Conservation (phyloP, 2,329 filamentous ascomycete species). For the Penicillium sp. region DNA sequence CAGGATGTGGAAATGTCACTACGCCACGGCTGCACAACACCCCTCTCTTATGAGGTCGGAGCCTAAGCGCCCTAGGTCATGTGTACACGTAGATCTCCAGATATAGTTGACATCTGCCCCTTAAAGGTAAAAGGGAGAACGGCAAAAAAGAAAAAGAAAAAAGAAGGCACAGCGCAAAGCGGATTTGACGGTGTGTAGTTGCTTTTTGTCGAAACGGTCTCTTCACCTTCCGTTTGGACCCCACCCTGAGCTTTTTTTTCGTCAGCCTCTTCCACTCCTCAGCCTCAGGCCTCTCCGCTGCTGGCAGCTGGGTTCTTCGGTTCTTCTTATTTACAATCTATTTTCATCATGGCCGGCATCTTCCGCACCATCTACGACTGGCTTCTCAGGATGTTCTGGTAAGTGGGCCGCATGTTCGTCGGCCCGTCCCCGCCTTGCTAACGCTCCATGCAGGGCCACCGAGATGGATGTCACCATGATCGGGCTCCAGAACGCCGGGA, state of each 20-base stretch:
- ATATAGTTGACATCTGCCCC: neutral
- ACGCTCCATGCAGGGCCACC: constrained; percentile 69
- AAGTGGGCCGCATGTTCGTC: constrained; percentile 43
- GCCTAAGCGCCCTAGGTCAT: constrained; percentile 27
- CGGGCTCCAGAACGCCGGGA: constrained; percentile 95
- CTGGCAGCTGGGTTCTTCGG: constrained; percentile 2
- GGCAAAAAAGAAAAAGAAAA: neutral
- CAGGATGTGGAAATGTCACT: neutral
- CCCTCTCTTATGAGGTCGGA: constrained; percentile 11
- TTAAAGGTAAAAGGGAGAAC: neutral
- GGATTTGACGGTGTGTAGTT: neutral
- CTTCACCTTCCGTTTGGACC: constrained; percentile 7
- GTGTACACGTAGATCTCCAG: constrained; percentile 22
- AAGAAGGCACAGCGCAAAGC: neutral
- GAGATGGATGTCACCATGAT: constrained; percentile 99
- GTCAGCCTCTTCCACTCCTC: constrained; percentile 14
- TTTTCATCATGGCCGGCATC: constrained; percentile 75
- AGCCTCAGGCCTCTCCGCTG: constrained; percentile 7
- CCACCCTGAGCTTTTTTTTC: constrained; percentile 13
- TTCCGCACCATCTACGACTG: constrained; percentile 97
- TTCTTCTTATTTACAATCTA: neutral
- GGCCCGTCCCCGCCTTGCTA: constrained; percentile 37
- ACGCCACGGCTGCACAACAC: constrained; percentile 7
- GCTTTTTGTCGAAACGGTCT: neutral
- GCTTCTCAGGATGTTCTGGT: constrained; percentile 98